Percentiles rank a stretch among this genome's conserved stretches.
These are phyloP conservation scores for Arachnomyces sp. DNA, from an alignment of 2,329 filamentous ascomycete species.

Conservation along the genomic window DNA sequence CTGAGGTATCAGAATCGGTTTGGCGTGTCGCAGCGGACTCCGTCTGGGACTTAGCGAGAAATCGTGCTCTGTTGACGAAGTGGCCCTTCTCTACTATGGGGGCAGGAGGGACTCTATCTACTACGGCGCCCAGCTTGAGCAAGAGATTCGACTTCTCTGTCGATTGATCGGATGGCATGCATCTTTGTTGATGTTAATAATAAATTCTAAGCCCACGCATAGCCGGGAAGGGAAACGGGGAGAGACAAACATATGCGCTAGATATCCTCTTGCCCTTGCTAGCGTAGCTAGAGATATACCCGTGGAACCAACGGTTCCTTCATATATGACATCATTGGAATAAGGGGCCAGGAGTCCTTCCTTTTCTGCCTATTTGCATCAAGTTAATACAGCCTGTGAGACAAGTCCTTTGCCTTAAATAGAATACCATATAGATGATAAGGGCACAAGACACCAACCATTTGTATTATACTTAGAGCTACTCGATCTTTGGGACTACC, in stretches of 20 bases:
- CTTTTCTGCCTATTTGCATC: slow-evolving; percentile 58
- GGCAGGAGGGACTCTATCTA: slow-evolving; percentile 82
- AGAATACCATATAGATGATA: not conserved
- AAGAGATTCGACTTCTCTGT: slow-evolving; percentile 84
- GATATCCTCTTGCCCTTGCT: slow-evolving; percentile 79
- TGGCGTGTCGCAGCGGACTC: slow-evolving; percentile 10
- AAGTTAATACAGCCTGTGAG: slow-evolving; percentile 6
- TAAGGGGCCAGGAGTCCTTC: slow-evolving; percentile 67
- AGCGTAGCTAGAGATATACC: slow-evolving; percentile 90
- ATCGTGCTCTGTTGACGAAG: slow-evolving; percentile 85
- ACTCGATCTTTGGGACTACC: slow-evolving; percentile 93
- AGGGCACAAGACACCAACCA: slow-evolving; percentile 30
- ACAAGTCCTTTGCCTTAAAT: slow-evolving; percentile 5
- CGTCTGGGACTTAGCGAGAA: slow-evolving; percentile 68
- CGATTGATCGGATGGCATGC: slow-evolving; percentile 90
- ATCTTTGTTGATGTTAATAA: slow-evolving; percentile 40
- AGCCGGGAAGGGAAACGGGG: not conserved
- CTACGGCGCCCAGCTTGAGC: slow-evolving; percentile 80
- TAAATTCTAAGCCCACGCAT: too few species aligned
- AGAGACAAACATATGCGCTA: slow-evolving; percentile 66
- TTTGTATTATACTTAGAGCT: slow-evolving; percentile 77
- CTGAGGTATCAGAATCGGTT: slow-evolving; percentile 4
- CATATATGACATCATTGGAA: slow-evolving; percentile 89
- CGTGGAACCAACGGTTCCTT: slow-evolving; percentile 93
- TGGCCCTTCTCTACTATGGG: slow-evolving; percentile 90